Evolutionary conservation across 371 early-diverging fungal species (phyloP).

Genomic region (Actinomortierella ambigua): DNA sequence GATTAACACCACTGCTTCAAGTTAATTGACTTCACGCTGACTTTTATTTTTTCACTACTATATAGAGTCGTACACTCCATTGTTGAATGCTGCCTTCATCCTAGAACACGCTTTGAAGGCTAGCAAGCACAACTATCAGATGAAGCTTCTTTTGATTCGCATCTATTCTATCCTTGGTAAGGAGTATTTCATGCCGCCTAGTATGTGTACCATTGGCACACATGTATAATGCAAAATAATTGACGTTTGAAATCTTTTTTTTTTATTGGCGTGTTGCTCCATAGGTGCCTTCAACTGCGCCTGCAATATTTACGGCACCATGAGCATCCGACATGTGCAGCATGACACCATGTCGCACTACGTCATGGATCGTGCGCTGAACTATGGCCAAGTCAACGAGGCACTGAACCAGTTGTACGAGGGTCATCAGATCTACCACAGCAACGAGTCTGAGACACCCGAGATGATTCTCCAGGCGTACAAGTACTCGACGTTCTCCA

Average conservation of each 20-base stretch:
- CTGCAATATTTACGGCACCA: constrained; percentile 64
- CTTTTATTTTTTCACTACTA: neutral
- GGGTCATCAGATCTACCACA: constrained; percentile 77
- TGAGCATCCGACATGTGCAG: constrained; percentile 91
- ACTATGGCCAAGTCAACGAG: constrained; percentile 27
- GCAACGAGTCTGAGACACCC: constrained; percentile 82
- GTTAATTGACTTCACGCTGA: constrained; percentile 1
- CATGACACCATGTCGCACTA: constrained; percentile 75
- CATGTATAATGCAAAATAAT: neutral
- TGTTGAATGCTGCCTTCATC: constrained; percentile 64
- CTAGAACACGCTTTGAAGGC: constrained; percentile 76
- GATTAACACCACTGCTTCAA: neutral
- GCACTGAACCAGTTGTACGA: constrained; percentile 26
- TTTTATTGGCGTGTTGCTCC: constrained; percentile 1
- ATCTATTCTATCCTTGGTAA: constrained; percentile 75
- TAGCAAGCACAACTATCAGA: constrained; percentile 81
- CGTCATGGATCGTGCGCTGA: constrained; percentile 26
- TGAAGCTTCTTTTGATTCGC: constrained; percentile 83
- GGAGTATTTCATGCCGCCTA: constrained; percentile 4
- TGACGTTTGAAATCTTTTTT: constrained; percentile 3
- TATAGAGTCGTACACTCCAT: constrained; percentile 37
- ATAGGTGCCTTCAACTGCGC: constrained; percentile 71
- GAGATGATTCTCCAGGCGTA: constrained; percentile 88
- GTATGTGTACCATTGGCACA: no score
- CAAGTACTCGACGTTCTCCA: constrained; percentile 85